Percentiles rank a stretch among this genome's conserved stretches.
phyloP scores from a whole-genome alignment of 495 filamentous ascomycete species.

The Aeminium ludgeri region DNA sequence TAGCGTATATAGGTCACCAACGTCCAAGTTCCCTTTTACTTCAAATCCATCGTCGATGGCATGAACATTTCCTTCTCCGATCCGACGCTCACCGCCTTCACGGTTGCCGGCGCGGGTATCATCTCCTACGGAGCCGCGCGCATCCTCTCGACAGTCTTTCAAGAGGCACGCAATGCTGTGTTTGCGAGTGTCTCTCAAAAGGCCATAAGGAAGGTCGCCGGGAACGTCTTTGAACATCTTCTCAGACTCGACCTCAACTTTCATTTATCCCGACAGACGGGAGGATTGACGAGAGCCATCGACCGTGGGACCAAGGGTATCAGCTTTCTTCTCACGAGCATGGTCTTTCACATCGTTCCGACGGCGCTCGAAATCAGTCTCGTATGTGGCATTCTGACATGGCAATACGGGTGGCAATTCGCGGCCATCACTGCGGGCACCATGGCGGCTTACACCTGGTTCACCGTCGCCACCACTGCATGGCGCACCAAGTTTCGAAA shows the following conservation, averaged over 20 bases:
- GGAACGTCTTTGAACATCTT: constrained; percentile 83
- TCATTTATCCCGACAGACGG: constrained; percentile 84
- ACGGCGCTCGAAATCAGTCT: constrained; percentile 87
- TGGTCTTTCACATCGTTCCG: constrained; percentile 95
- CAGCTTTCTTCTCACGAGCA: constrained; percentile 86
- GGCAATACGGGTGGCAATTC: constrained; percentile 83
- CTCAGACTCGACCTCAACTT: constrained; percentile 82
- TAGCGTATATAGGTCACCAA: constrained; percentile 50
- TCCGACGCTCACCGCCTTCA: constrained; percentile 69
- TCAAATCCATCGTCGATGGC: constrained; percentile 89
- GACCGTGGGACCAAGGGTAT: constrained; percentile 96
- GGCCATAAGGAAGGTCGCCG: constrained; percentile 77
- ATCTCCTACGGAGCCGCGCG: constrained; percentile 77
- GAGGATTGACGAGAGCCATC: constrained; percentile 83
- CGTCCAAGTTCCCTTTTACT: constrained; percentile 96
- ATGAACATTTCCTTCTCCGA: constrained; percentile 89
- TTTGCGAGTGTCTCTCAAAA: constrained; percentile 96
- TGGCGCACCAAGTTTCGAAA: constrained; percentile 95
- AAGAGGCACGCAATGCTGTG: constrained; percentile 85
- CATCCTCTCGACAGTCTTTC: constrained; percentile 71
- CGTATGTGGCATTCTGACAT: constrained; percentile 88
- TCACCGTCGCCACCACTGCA: constrained; percentile 86
- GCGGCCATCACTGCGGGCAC: constrained; percentile 79
- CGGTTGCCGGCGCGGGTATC: constrained; percentile 81
- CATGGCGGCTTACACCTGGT: constrained; percentile 85